Percentiles rank a stretch among this genome's conserved stretches.
Conservation (phyloP, 352 stramenopile genomes). For the Phytophthora citricola region DNA sequence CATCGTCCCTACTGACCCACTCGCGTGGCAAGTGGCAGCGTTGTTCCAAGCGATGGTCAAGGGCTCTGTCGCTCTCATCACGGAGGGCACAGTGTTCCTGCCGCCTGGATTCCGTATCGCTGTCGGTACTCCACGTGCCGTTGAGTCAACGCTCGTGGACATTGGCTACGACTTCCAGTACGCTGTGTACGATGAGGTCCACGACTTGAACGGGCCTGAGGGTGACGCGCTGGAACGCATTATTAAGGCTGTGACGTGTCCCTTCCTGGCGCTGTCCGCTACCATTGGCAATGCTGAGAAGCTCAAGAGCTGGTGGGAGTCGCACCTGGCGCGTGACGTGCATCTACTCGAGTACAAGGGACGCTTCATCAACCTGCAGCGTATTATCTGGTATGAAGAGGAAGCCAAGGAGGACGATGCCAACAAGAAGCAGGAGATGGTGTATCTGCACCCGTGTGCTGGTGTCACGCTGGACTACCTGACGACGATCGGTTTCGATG, state of each 20-base stretch:
- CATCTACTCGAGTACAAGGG: constrained; percentile 96
- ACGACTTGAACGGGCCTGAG: constrained; percentile 97
- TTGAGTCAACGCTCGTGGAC: constrained; percentile 94
- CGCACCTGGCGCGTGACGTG: constrained; percentile 87
- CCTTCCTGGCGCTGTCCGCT: constrained; percentile 97
- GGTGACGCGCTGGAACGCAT: constrained; percentile 97
- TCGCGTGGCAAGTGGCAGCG: constrained; percentile 98
- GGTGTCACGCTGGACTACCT: constrained; percentile 88
- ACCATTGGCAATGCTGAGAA: constrained; percentile 98
- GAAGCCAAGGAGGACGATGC: constrained; percentile 35
- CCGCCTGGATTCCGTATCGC: constrained; percentile 90
- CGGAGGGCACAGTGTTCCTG: constrained; percentile 89
- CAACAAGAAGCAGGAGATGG: constrained; percentile 72
- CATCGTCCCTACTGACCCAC: constrained; percentile 96
- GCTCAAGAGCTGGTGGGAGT: constrained; percentile 95
- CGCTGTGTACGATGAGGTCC: constrained; percentile 98
- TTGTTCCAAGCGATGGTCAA: constrained; percentile 99
- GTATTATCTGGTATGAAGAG: constrained; percentile 93
- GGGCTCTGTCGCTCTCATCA: constrained; percentile 96
- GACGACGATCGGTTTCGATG: constrained; percentile 82
- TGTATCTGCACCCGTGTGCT: constrained; percentile 82
- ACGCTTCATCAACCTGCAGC: constrained; percentile 98
- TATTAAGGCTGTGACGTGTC: constrained; percentile 95
- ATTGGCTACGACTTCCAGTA: constrained; percentile 97
- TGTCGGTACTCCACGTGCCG: constrained; percentile 95